Percentiles rank a stretch among this genome's conserved stretches.
These are phyloP conservation scores for Escallonia herrerae DNA, from an alignment of 129 eudicot species.

Conservation along the genomic window DNA sequence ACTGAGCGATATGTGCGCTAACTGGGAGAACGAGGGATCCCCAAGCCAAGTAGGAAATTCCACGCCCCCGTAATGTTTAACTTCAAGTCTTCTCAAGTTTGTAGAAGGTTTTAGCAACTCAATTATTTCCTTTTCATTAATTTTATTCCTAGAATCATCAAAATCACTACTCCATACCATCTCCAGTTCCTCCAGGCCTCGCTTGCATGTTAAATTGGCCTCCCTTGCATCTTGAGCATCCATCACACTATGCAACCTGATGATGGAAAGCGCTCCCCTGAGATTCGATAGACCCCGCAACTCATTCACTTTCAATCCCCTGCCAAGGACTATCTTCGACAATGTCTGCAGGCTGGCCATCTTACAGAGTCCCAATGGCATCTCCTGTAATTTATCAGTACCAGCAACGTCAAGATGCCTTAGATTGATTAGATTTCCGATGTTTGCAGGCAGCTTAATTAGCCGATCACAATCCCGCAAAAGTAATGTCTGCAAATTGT, in stretches of 20 bases:
- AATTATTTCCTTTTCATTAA: constrained; percentile 22
- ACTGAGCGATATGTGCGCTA: constrained; percentile 22
- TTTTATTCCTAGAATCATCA: constrained; percentile 13
- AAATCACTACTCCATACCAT: constrained; percentile 26
- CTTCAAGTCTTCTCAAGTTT: constrained; percentile 19
- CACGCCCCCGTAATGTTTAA: constrained; percentile 21
- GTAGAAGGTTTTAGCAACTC: constrained; percentile 27
- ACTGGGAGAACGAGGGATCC: constrained; percentile 19
- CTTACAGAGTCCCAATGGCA: constrained; percentile 30
- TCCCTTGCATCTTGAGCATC: constrained; percentile 25
- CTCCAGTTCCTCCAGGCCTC: constrained; percentile 17
- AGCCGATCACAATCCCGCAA: constrained; percentile 19
- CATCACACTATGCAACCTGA: constrained; percentile 28
- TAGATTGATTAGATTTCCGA: constrained; percentile 16
- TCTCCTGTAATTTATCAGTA: constrained; percentile 24
- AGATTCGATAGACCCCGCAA: constrained; percentile 21
- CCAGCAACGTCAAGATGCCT: constrained; percentile 28
- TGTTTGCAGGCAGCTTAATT: constrained; percentile 15
- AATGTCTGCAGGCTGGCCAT: constrained; percentile 26
- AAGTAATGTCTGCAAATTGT: constrained; percentile 27
- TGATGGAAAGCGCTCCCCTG: constrained; percentile 27
- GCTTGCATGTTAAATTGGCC: constrained; percentile 25
- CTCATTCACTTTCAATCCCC: constrained; percentile 22
- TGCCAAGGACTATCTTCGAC: constrained; percentile 20
- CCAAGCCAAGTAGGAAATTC: constrained; percentile 49